Conservation (phyloP, 2,329 filamentous ascomycete genomes). For the Verticillium zaregamsianum region DNA sequence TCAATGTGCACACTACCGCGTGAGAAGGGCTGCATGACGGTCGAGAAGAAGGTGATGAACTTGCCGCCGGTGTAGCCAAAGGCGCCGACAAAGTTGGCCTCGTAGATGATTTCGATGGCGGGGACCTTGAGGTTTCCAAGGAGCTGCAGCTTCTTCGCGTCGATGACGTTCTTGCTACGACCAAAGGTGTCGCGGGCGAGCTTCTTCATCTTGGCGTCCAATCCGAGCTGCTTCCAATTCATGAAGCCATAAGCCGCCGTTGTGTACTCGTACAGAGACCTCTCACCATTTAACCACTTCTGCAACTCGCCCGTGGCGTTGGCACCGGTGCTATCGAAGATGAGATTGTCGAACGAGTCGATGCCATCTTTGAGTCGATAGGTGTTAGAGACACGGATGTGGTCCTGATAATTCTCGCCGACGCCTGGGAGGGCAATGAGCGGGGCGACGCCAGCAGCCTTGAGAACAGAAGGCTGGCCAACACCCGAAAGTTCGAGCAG, state of each 20-base stretch:
- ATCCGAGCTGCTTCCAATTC: conserved; percentile 31
- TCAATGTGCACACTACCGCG: conserved; percentile 16
- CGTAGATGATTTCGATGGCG: conserved; percentile 23
- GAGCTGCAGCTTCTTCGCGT: conserved; percentile 34
- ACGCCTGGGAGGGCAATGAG: conserved; percentile 37
- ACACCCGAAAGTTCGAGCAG: conserved; percentile 30
- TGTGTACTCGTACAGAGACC: conserved; percentile 32
- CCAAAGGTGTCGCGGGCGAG: conserved; percentile 26
- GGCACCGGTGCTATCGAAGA: conserved; percentile 15
- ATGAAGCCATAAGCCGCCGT: conserved; percentile 32
- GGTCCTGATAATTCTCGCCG: conserved; percentile 46
- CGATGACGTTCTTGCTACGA: conserved; percentile 21
- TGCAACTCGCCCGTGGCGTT: conserved; percentile 32
- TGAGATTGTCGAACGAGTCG: conserved; percentile 22
- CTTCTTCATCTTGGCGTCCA: conserved; percentile 17
- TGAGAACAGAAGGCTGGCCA: conserved; percentile 26
- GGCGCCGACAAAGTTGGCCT: conserved; percentile 23
- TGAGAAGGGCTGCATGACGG: conserved; percentile 16
- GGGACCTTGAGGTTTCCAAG: conserved; percentile 25
- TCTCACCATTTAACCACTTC: conserved; percentile 24
- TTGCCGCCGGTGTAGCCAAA: conserved; percentile 21
- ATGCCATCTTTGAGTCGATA: conserved; percentile 20
- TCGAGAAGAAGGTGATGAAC: conserved; percentile 11
- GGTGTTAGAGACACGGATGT: conserved; percentile 25
- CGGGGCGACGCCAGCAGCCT: conserved; percentile 29